These are phyloP conservation scores for Diaporthe longicolla DNA, from an alignment of 2,329 filamentous ascomycete genomes.

Conservation along the genomic window DNA sequence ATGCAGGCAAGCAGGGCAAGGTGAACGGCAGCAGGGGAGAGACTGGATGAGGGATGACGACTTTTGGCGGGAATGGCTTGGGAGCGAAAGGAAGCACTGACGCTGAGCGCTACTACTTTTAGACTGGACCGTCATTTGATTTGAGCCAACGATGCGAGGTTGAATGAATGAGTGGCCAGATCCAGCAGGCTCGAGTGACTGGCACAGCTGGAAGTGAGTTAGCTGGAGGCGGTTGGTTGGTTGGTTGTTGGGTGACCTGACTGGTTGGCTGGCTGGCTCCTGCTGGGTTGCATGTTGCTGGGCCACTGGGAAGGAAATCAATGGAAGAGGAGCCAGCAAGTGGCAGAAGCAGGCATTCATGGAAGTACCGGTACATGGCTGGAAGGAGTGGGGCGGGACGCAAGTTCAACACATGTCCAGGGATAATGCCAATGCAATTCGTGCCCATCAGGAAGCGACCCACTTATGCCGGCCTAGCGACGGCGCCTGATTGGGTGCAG, in stretches of 20 bases:
- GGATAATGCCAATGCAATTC: conserved; percentile 34
- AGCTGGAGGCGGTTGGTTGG: background rate
- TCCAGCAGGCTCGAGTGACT: conserved; percentile 6
- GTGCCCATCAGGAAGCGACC: conserved; percentile 21
- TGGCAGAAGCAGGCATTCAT: background rate
- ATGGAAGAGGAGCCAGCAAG: background rate
- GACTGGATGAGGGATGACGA: conserved; percentile 17
- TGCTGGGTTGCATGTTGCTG: conserved; percentile 23
- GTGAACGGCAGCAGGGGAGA: background rate
- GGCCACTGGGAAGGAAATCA: conserved; percentile 17
- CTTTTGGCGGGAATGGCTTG: background rate
- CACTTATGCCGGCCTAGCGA: background rate
- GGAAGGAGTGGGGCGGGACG: conserved; percentile 22
- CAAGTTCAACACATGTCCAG: conserved; percentile 28
- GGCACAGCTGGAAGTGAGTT: background rate
- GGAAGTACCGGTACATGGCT: conserved; percentile 36
- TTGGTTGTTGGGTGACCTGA: background rate
- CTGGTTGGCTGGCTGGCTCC: background rate
- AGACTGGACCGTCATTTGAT: conserved; percentile 13
- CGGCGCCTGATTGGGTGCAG: conserved; percentile 31
- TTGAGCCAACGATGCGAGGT: background rate
- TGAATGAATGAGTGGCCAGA: conserved; percentile 12
- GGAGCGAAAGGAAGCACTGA: conserved; percentile 12
- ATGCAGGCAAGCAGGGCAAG: background rate
- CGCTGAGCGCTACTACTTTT: conserved; percentile 29